Evolutionary conservation across 805 yeast species (phyloP), one percentile per base, ranked within the genome.

Genomic region (Ogataea trehalophila): DNA sequence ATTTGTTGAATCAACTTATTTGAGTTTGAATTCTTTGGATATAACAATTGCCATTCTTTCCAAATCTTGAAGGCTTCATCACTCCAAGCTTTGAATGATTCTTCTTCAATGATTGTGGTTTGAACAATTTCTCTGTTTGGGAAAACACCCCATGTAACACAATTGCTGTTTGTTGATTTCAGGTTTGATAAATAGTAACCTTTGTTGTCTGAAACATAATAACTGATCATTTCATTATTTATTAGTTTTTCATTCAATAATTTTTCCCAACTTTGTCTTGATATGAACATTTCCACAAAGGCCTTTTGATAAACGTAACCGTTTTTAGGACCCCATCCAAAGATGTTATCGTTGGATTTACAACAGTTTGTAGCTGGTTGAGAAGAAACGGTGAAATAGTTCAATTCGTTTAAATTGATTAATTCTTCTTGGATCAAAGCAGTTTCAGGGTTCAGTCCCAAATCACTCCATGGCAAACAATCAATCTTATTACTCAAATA

Each of bases 111-210:
- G 51, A 91, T 85, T 0, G 99, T 94, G 0, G 97, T 87, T 66
- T 91, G 97, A 35, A 89, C 79, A 35, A 90, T 83, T 61, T 89
- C 96, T 53, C 90, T 80, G 65, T 84, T 84, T 7, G 95, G 95
- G 75, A 94, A 92, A 3, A 87, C 96, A 52, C 98, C 99, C 99
- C 99, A 94, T 1, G 99, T 94, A 8, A 94, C 95, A 26, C 94
- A 96, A 53, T 83, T 85, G 39, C 89, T 82, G 33, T 79, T 68
- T 15, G 69, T 73, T 1, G 71, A 62, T 1, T 73, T 72, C 60
- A 84, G 68, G 56, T 85, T 89, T 2, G 94, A 78, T 29, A 73
- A 70, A 52, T 87, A 81, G 9, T 66, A 58, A 1, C 83, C 84
- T 7, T 68, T 57, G 9, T 79, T 65, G 63, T 84, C 89, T 36